Evolutionary conservation across 495 filamentous ascomycete genomes (phyloP).

Genomic region (Parathielavia appendiculata): DNA sequence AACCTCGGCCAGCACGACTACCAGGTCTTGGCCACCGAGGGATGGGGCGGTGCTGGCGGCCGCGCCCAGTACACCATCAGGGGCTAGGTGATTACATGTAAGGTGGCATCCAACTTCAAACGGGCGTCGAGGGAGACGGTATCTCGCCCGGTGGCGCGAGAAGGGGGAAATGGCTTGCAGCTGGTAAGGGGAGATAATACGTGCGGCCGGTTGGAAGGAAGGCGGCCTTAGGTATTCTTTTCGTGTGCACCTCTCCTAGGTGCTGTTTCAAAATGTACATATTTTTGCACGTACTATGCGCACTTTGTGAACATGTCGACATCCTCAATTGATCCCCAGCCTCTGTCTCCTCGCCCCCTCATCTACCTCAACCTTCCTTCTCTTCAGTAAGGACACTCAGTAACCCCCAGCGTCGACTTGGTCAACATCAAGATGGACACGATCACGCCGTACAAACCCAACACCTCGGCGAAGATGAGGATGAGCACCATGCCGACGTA

Average conservation of each 20-base stretch:
- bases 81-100: too few species aligned
- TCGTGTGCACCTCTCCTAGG: too few species aligned
- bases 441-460: constrained; percentile 58
- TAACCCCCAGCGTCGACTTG: constrained; percentile 32
- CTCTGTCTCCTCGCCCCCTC: not conserved
- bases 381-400: constrained; percentile 31
- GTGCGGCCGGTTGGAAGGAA: too few species aligned
- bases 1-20: constrained; percentile 50
- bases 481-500: constrained; percentile 95
- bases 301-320: too few species aligned
- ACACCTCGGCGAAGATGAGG: constrained; percentile 87
- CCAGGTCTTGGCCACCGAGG: constrained; percentile 53
- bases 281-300: too few species aligned
- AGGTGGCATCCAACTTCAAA: too few species aligned
- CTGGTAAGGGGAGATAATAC: too few species aligned
- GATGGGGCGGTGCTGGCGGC: constrained; percentile 31
- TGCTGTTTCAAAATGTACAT: too few species aligned
- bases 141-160: too few species aligned
- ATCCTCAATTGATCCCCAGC: not conserved
- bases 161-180: too few species aligned
- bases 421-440: constrained; percentile 42
- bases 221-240: too few species aligned
- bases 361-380: not conserved
- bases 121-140: too few species aligned
- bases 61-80: constrained; percentile 28